Evolutionary conservation across 2,329 filamentous ascomycete genomes (phyloP), one percentile per base, ranked within the genome.

Genomic region (Talaromyces verruculosus): DNA sequence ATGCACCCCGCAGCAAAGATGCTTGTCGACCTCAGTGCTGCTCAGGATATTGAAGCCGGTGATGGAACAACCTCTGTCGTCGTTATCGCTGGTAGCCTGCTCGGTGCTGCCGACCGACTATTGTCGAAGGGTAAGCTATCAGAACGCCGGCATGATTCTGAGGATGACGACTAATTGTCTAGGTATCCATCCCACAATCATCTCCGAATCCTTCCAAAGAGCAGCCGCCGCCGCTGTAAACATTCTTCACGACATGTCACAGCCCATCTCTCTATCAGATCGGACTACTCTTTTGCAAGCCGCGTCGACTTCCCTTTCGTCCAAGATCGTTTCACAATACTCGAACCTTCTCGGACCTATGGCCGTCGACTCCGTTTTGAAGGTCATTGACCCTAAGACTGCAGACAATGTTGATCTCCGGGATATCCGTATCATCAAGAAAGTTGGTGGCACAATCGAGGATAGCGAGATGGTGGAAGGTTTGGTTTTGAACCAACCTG

Each of bases 1-100:
- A 93, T 99, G 90, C 95, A 99, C 78, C 95, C 95, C n/a, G 96
- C 96, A 59, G 95, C 95, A 61, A 97, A 97, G 84, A 99, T 99
- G 95, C 86, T 99, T 72, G 95, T 99, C 75, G 93, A 99, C 80
- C 87, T 99, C 69, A 96, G 94, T 74, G 92, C 95, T 71, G 95
- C 95, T 71, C 95, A 99, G 80, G 95, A 99, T 83, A 93, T 99
- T 68, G 95, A 99, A 81, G 95, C 95, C 69, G 95, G 95, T 82
- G 95, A 99, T 79, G 96, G 95, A 74, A 99, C 95, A 65, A 99
- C 95, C 41, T 98, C 94, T 3, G 95, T 99, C 30, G 95, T 99
- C 35, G 95, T 99, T 71, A 97, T 99, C 81, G 95, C 92, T 73
- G 96, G 95, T 76, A 96, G 92, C 82, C 85, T 99, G 73, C 86